Evolutionary conservation across 768 basidiomycete genomes (phyloP), one percentile per base, ranked within the genome.

Genomic region (Tylopilus cervinicoccineus): DNA sequence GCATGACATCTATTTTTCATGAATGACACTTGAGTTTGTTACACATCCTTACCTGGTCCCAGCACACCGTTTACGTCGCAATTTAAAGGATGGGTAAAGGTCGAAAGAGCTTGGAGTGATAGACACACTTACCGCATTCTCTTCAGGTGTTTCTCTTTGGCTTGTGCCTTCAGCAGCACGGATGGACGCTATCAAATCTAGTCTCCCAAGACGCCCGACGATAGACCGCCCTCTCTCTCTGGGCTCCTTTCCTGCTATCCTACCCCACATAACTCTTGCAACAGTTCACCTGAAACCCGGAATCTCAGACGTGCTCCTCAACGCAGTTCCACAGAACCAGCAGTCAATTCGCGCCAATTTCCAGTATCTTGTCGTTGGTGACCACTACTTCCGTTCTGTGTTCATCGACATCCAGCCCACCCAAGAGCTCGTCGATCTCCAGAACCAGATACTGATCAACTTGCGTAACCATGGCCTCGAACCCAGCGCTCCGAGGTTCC

Each of bases 181-280:
- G 52, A 67, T 76, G 3, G 51, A 65, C 16, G 68, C 64, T 29
- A 70, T 90, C 20, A 61, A 67, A 53, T 65, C 57, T 11, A 55
- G 77, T 47, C 83, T 89, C 77, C 72, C 50, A 59, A 63, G 42
- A 68, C 67, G 45, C 53, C 58, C 55, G 19, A 47, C 50, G 55
- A 55, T n/a, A 37, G 50, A 42, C 34, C 43, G 28, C 19, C 12
- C 20, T 10, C 56, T 56, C 53, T 64, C 60, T 5, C 60, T 63
- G 5, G 68, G 64, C 10, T 79, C 81, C 0, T 89, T 82, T 59
- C 83, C 85, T 2, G 48, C 56, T 20, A 81, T 88, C 63, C 60
- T 76, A 31, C 85, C 86, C 6, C 88, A 91, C 64, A 75, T 89
- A 58, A 90, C 88, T 1, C 78, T 91, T 37, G 56, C 77, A 64